These are phyloP conservation scores for Yamadazyma buinensis DNA, from an alignment of 1,139 yeast genomes.

Conservation along the genomic window DNA sequence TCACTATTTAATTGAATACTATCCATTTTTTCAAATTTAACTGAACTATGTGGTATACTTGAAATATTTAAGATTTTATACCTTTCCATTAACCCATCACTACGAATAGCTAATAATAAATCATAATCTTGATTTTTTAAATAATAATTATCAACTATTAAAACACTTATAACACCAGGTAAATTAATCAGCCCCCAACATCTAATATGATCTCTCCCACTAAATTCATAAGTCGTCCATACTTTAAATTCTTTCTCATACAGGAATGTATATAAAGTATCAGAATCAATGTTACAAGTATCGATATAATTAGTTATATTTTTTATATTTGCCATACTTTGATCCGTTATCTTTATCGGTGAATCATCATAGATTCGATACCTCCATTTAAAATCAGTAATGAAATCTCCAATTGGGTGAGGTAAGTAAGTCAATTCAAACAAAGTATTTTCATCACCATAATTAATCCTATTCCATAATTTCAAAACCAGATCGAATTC, in stretches of 20 bases:
- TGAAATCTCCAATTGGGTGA: constrained; percentile 50
- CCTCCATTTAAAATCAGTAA: constrained; percentile 58
- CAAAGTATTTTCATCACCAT: constrained; percentile 60
- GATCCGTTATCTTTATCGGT: constrained; percentile 16
- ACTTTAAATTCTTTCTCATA: constrained; percentile 55
- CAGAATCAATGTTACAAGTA: constrained; percentile 24
- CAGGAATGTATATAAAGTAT: constrained; percentile 59
- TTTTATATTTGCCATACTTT: constrained; percentile 36
- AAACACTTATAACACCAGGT: constrained; percentile 20
- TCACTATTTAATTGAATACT: constrained; percentile 6
- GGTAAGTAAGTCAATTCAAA: constrained; percentile 70
- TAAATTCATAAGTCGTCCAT: constrained; percentile 70
- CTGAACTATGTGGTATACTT: constrained; percentile 38
- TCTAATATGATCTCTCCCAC: constrained; percentile 54
- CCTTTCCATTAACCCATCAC: constrained; percentile 40
- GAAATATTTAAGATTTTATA: constrained; percentile 52
- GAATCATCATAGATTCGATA: constrained; percentile 12
- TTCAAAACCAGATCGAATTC: constrained; percentile 64
- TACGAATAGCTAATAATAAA: constrained; percentile 50
- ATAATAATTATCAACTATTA: constrained; percentile 56
- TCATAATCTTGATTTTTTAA: constrained; percentile 30
- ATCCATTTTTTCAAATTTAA: constrained; percentile 21
- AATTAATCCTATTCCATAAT: constrained; percentile 74
- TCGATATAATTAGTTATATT: constrained; percentile 35
- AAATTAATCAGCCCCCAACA: constrained; percentile 58